Conservation (phyloP, 2,329 filamentous ascomycete genomes). For the Paecilomyces fulvus region DNA sequence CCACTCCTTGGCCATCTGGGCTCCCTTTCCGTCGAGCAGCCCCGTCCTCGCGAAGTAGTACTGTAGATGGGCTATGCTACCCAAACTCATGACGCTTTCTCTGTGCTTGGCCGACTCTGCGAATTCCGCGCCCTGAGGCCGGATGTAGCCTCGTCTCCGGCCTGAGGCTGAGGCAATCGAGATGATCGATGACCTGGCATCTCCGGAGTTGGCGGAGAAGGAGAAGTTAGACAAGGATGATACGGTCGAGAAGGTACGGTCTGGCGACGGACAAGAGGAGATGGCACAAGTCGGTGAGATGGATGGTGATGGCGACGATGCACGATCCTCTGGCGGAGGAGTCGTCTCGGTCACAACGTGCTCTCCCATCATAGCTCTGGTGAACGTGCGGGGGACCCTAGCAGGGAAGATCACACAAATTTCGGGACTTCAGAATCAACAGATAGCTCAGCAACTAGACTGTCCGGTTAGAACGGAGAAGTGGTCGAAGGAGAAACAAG, state of each 20-base stretch:
- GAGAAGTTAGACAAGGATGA: constrained; percentile 40
- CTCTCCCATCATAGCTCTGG: constrained; percentile 5
- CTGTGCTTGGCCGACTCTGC: constrained; percentile 80
- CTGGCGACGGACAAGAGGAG: constrained; percentile 36
- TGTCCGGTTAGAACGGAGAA: neutral
- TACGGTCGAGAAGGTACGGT: constrained; percentile 38
- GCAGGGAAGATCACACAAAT: neutral
- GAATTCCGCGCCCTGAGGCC: constrained; percentile 80
- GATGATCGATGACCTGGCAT: constrained; percentile 30
- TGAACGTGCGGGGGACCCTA: neutral
- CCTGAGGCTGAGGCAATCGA: constrained; percentile 28
- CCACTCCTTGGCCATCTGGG: constrained; percentile 67
- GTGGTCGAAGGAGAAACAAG: neutral
- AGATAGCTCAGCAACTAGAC: neutral
- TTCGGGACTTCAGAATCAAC: neutral
- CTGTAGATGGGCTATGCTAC: constrained; percentile 93
- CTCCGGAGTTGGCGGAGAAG: constrained; percentile 35
- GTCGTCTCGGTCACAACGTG: constrained; percentile 7
- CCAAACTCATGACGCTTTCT: constrained; percentile 91
- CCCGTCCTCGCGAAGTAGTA: constrained; percentile 97
- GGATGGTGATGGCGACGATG: constrained; percentile 32
- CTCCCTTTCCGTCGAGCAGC: constrained; percentile 85
- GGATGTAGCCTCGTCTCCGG: constrained; percentile 71
- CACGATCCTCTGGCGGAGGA: constrained; percentile 18
- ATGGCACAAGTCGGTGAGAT: constrained; percentile 35